Evolutionary conservation across 2,329 filamentous ascomycete genomes (phyloP), one percentile per base, ranked within the genome.

Genomic region (Cadophora gregata): DNA sequence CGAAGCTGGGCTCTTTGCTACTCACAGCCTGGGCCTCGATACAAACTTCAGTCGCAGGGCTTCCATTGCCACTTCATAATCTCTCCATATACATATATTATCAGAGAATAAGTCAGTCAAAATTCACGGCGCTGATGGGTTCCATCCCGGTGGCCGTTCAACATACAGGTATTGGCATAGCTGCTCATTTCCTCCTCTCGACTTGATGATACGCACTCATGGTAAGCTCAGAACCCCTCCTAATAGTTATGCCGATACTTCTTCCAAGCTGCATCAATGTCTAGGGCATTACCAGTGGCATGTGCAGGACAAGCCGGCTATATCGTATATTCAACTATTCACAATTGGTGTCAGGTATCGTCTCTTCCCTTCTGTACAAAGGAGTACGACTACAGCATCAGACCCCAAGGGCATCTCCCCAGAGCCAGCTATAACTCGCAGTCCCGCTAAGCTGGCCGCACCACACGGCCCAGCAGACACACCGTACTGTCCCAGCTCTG

Each of bases 341-440:
- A 66, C 0, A 71, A 21, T 21, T 24, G 55, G 31, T 24, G 25
- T 42, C 55, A 58, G 59, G 69, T 91, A 90, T 1, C 83, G 80
- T 45, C 89, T 81, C 9, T 74, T 72, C 0, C 88, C 88, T 75
- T 92, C 89, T 0, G 90, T 93, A 68, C 86, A 89, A 50, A 92
- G 83, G 1, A 93, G 75, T 0, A 93, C 83, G 0, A 93, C 82
- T 0, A 88, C 81, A 0, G 87, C 84, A 8, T 79, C 75, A 0
- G 87, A 73, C 0, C 76, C 76, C 5, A 72, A 47, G 16, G 19
- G n/a, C 8, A 5, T 81, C 76, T 3, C 83, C 81, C 36, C 63
- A n/a, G 25, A 24, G 16, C 25, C 47, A 19, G 73, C 78, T 3
- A 89, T 73, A 29, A 82, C 83, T 36, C 80, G 82, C 31, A 93